phyloP scores from a whole-genome alignment of 108 stramenopile genomes.

The Fragilariopsis cylindrus region DNA sequence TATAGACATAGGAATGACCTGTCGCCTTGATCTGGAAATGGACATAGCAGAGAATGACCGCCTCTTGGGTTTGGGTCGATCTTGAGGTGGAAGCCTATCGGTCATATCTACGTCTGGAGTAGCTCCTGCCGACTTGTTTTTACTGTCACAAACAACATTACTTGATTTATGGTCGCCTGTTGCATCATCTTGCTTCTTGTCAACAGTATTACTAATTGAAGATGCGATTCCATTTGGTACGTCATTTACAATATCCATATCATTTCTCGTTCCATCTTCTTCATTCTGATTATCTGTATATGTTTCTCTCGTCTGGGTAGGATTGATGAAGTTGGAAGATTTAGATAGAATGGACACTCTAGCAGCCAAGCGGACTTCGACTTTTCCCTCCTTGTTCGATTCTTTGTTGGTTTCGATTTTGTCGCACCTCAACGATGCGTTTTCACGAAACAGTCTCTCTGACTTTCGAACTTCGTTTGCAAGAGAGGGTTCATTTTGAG shows the following conservation, averaged over 20 bases:
- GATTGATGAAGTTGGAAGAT: not conserved
- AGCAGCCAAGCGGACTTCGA: not conserved
- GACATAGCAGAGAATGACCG: slow-evolving; percentile 29
- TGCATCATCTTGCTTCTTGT: slow-evolving; percentile 6
- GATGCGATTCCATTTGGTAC: not conserved
- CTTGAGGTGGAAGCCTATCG: slow-evolving; percentile 12
- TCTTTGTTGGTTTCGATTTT: not conserved
- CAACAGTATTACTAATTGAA: slow-evolving; percentile 5
- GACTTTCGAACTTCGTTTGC: slow-evolving; percentile 17
- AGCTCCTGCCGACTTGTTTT: slow-evolving; percentile 1
- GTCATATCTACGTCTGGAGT: not conserved
- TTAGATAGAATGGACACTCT: not conserved
- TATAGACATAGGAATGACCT: slow-evolving; percentile 45
- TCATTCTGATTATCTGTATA: not conserved
- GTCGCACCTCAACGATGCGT: not conserved
- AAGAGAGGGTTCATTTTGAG: slow-evolving; percentile 19
- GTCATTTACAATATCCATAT: not conserved
- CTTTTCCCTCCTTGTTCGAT: not conserved
- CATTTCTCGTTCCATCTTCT: not conserved
- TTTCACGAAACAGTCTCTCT: slow-evolving; percentile 21
- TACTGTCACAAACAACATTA: not conserved
- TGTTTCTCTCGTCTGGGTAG: not conserved
- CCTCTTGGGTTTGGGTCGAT: slow-evolving; percentile 1
- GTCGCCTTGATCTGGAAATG: slow-evolving; percentile 34
- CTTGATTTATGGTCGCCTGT: not conserved